Percentiles rank a stretch among this genome's conserved stretches.
These are phyloP conservation scores for Amanita polypyramis DNA, from an alignment of 768 basidiomycete genomes.

Conservation along the genomic window DNA sequence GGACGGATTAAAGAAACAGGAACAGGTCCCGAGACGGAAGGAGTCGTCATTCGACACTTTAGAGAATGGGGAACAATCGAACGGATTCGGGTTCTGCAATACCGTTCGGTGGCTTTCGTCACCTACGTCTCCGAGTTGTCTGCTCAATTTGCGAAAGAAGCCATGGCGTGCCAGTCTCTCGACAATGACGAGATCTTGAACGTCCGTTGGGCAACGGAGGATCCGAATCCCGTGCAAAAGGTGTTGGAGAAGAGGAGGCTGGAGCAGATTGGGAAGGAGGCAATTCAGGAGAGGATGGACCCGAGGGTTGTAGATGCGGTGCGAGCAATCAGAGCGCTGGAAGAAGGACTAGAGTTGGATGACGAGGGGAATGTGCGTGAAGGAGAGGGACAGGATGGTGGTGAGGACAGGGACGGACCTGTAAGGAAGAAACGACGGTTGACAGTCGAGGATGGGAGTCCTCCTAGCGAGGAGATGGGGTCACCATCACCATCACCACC, in stretches of 20 bases:
- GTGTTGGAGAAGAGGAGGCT: constrained; percentile 76
- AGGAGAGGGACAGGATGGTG: constrained; percentile 20
- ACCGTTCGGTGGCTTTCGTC: constrained; percentile 94
- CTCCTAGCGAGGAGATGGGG: constrained; percentile 19
- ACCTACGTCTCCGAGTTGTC: constrained; percentile 81
- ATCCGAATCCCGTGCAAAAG: constrained; percentile 90
- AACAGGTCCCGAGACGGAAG: constrained; percentile 81
- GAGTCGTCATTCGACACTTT: constrained; percentile 85
- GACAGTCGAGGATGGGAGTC: constrained; percentile 21
- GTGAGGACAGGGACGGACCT: constrained; percentile 17
- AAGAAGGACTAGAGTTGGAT: constrained; percentile 58
- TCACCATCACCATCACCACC: constrained; percentile 11
- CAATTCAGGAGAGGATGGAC: constrained; percentile 78
- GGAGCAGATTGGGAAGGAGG: constrained; percentile 77
- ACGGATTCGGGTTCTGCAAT: constrained; percentile 84
- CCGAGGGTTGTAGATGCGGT: constrained; percentile 85
- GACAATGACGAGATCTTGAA: constrained; percentile 98
- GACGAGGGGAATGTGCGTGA: constrained; percentile 28
- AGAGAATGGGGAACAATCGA: constrained; percentile 94
- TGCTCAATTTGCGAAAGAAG: constrained; percentile 95
- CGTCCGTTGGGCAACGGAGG: constrained; percentile 98
- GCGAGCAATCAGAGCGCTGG: constrained; percentile 75
- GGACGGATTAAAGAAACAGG: constrained; percentile 92
- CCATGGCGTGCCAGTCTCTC: constrained; percentile 97
- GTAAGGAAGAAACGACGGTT: constrained; percentile 24